Base-by-base conservation (phyloP, 768 basidiomycete species). In the Ramaria rubella region DNA sequence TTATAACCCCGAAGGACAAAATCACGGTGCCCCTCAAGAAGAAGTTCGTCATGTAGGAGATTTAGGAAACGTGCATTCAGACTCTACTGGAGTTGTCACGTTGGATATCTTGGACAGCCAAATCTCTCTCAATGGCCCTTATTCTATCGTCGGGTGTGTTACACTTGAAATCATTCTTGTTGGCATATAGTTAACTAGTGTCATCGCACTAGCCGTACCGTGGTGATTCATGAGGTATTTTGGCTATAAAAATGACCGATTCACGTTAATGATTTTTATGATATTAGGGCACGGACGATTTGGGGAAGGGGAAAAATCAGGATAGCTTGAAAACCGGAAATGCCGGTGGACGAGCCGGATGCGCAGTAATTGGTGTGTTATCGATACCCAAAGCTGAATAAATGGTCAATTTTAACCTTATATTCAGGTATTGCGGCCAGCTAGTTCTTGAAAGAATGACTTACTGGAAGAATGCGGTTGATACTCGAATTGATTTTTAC, bases 261-360 rank as follows among this genome's bases (percentile, higher is more conserved):
- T 21, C 8, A 38, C 21, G 1, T 34, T 36, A 34, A 11, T 36
- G 34, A 43, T 26, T 26, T 5, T 24, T 27, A 6, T 19, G 9
- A 45, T 26, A 19, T 2, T 60, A 83, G 83, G 87, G 87, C 3
- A 79, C 79, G 17, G 90, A 93, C 65, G 90, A 93, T 64, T 76
- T 91, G 49, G 90, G 89, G n/a, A 73, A 70, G 58, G 87, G 87
- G 15, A 74, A 72, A 40, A 76, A 85, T 63, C 73, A 79, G 27
- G 87, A 89, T 60, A 86, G 85, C 21, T 72, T 83, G 55, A 87
- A 80, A 67, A 91, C 87, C 3, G 90, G 90, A 8, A 87, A 91
- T 64, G 85, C 90, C 15, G 85, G 86, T 11, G 81, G 75, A 29
- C 76, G 88, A 56, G 77, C 81, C n/a, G 89, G 90, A 12, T 92